These are phyloP conservation scores for Paraphoma sp. DNA, from an alignment of 2,329 filamentous ascomycete genomes.

Conservation along the genomic window DNA sequence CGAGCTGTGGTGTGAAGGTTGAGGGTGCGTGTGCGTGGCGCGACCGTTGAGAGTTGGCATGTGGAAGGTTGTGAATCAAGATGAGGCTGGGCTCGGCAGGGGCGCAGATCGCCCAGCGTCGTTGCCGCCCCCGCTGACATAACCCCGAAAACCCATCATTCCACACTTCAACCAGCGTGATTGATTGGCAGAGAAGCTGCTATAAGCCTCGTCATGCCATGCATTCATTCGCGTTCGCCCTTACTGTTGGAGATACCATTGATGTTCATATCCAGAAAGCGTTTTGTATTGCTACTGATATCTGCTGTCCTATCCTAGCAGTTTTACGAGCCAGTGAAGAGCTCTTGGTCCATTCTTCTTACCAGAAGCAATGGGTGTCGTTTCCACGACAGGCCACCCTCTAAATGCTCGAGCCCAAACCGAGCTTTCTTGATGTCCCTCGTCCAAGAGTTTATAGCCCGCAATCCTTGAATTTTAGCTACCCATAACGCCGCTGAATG, in stretches of 20 bases:
- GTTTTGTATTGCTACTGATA: neutral
- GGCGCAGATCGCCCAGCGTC: too few relatives aligned
- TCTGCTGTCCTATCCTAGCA: neutral
- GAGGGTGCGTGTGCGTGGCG: neutral
- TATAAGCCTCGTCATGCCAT: too few relatives aligned
- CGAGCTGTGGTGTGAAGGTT: neutral
- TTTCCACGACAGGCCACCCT: neutral
- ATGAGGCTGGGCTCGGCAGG: conserved; percentile 16
- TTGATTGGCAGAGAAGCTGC: too few relatives aligned
- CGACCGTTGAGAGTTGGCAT: neutral
- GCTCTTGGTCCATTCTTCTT: neutral
- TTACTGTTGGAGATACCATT: too few relatives aligned
- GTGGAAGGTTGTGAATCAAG: conserved; percentile 22
- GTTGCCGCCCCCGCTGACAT: too few relatives aligned
- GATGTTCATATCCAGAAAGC: too few relatives aligned
- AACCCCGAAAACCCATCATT: too few relatives aligned
- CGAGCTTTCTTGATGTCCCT: neutral
- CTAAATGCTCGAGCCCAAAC: neutral
- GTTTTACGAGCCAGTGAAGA: neutral
- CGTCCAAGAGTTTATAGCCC: conserved; percentile 5
- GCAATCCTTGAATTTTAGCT: conserved; percentile 17
- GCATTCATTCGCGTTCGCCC: neutral
- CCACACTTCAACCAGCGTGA: too few relatives aligned
- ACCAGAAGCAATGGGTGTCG: neutral
- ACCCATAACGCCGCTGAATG: conserved; percentile 30